Conservation (phyloP, 1,139 yeast species). For the Blastobotrys buckinghamii region DNA sequence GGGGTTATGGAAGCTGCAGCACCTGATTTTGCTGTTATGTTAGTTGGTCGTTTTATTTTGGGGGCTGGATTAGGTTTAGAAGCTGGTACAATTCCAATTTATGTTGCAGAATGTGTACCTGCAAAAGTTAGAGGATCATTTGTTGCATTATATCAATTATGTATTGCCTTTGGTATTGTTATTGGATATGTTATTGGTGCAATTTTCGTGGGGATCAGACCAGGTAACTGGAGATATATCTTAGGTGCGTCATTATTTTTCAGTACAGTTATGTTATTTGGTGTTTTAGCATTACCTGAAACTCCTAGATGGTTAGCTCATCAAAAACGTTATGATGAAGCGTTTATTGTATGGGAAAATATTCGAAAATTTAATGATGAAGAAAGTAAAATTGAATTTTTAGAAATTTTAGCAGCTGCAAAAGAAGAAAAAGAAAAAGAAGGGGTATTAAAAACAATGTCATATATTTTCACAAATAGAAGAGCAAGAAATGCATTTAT, state of each 20-base stretch:
- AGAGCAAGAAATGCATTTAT: conserved; percentile 54
- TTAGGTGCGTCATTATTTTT: conserved; percentile 53
- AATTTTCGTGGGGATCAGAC: conserved; percentile 43
- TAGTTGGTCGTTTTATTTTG: conserved; percentile 50
- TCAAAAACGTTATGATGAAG: conserved; percentile 47
- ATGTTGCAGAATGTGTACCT: conserved; percentile 54
- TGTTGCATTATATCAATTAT: conserved; percentile 52
- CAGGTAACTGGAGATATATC: conserved; percentile 57
- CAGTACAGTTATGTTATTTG: conserved; percentile 45
- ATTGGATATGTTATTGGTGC: conserved; percentile 53
- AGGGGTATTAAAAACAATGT: conserved; percentile 41
- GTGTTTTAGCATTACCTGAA: conserved; percentile 54
- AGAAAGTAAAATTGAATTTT: conserved; percentile 43
- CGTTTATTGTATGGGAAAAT: conserved; percentile 48
- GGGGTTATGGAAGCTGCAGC: conserved; percentile 51
- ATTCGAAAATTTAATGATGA: conserved; percentile 41
- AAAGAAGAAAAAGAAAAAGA: conserved; percentile 28
- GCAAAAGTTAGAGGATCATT: conserved; percentile 48
- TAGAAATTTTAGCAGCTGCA: conserved; percentile 39
- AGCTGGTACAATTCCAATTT: conserved; percentile 56
- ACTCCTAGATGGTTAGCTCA: conserved; percentile 64
- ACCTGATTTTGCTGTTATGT: conserved; percentile 39
- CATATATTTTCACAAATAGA: conserved; percentile 47
- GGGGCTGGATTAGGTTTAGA: conserved; percentile 58
- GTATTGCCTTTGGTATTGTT: conserved; percentile 54